Percentiles rank a stretch among this genome's conserved stretches.
These are phyloP conservation scores for Metschnikowia shivogae DNA, from an alignment of 805 yeast genomes.

Conservation along the genomic window DNA sequence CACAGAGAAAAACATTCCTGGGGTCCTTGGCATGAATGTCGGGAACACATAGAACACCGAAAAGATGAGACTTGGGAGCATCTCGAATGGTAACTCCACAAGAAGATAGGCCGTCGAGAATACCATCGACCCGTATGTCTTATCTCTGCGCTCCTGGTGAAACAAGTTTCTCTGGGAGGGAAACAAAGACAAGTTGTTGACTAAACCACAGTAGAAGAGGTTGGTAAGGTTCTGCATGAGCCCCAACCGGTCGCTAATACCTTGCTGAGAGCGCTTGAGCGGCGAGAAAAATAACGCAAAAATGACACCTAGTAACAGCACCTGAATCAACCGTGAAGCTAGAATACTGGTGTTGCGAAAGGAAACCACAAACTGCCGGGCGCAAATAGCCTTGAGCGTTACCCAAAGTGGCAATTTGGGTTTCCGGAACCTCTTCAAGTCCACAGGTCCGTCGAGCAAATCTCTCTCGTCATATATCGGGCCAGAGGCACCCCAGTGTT, in stretches of 20 bases:
- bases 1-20: conserved; percentile 62
- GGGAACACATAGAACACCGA: conserved; percentile 62
- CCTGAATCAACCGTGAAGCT: conserved; percentile 61
- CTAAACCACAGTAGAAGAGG: conserved; percentile 73
- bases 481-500: conserved; percentile 33
- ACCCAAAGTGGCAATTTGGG: conserved; percentile 19
- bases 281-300: conserved; percentile 61
- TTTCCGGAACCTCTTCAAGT: conserved; percentile 30
- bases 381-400: conserved; percentile 29
- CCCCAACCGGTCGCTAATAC: conserved; percentile 69
- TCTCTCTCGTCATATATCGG: conserved; percentile 14
- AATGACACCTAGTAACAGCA: conserved; percentile 58
- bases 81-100: conserved; percentile 66
- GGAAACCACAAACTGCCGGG: conserved; percentile 33
- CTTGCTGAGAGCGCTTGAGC: conserved; percentile 34
- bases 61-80: conserved; percentile 54
- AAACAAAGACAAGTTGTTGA: conserved; percentile 71
- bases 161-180: conserved; percentile 72
- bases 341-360: conserved; percentile 49
- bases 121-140: conserved; percentile 59
- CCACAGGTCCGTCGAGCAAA: conserved; percentile 10
- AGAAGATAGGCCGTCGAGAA: conserved; percentile 58
- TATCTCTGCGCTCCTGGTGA: conserved; percentile 74
- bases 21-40: conserved; percentile 67
- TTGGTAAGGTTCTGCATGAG: conserved; percentile 70